These are phyloP conservation scores for Puccinia sorghi DNA, from an alignment of 1,284 basidiomycete genomes.

Conservation along the genomic window DNA sequence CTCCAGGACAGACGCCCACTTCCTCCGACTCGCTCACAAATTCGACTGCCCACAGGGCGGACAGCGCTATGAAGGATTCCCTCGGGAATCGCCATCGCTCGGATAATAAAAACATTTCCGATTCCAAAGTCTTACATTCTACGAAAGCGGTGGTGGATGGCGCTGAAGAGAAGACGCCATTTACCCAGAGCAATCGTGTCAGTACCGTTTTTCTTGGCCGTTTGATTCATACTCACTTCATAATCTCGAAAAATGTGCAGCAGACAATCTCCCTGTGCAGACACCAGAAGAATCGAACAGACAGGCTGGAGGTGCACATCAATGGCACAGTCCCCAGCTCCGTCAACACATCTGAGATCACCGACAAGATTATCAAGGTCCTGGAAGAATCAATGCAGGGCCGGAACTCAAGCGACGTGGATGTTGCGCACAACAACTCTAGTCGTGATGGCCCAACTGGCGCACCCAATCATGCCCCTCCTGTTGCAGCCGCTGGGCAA, in stretches of 20 bases:
- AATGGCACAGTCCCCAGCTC: background rate
- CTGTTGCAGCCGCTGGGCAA: background rate
- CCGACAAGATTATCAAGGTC: constrained; percentile 7
- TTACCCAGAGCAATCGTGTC: constrained; percentile 9
- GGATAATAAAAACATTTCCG: background rate
- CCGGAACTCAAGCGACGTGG: background rate
- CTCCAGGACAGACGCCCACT: background rate
- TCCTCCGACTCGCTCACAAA: background rate
- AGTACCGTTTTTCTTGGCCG: background rate
- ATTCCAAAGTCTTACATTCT: background rate
- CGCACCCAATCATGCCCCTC: background rate
- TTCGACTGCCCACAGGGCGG: background rate
- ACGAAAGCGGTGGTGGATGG: background rate
- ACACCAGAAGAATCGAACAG: background rate
- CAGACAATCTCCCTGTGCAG: constrained; percentile 1
- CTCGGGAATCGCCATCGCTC: background rate
- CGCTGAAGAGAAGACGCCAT: background rate
- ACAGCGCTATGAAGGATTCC: background rate
- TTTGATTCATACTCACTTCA: background rate
- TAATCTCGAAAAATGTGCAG: background rate
- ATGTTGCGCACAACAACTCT: background rate
- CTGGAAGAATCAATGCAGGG: constrained; percentile 5
- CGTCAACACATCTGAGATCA: background rate
- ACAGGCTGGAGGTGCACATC: constrained; percentile 11
- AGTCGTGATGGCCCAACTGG: background rate